phyloP scores from a whole-genome alignment of 176 grass and related monocot species.

The Phyllostachys edulis region DNA sequence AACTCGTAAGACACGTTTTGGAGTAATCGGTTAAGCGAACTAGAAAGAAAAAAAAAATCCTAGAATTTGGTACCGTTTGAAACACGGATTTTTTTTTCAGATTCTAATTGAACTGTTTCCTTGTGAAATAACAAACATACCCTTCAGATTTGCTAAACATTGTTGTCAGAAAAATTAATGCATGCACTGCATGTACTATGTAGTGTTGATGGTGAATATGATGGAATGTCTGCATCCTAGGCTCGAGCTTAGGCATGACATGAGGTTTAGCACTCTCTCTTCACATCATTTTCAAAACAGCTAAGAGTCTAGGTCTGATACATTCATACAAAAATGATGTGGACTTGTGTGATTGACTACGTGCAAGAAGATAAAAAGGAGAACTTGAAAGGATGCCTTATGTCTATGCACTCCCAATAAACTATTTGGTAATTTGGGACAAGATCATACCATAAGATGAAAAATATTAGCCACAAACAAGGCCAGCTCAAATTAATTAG shows the following conservation, averaged over 20 bases:
- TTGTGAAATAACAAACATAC: not conserved
- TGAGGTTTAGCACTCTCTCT: not conserved
- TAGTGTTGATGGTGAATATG: not conserved
- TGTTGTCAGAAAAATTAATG: not conserved
- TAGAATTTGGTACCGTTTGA: not conserved
- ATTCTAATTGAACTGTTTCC: not conserved
- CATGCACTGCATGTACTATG: not conserved
- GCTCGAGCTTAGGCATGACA: not conserved
- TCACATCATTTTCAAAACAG: constrained; percentile 18
- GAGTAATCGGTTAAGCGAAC: not conserved
- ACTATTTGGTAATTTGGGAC: not conserved
- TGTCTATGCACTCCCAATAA: not conserved
- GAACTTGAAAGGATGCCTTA: not conserved
- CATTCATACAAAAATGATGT: no score
- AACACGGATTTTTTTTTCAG: not conserved
- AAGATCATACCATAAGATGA: not conserved
- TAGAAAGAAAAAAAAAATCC: not conserved
- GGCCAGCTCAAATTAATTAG: not conserved
- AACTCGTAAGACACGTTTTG: not conserved
- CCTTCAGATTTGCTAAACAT: not conserved
- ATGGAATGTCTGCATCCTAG: not conserved
- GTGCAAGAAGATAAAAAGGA: not conserved
- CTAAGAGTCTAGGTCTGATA: not conserved
- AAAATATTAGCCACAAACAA: not conserved
- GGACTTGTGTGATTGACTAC: constrained; percentile 1